These are phyloP conservation scores for Cerrena zonata DNA, from an alignment of 1,284 basidiomycete genomes.

Conservation along the genomic window DNA sequence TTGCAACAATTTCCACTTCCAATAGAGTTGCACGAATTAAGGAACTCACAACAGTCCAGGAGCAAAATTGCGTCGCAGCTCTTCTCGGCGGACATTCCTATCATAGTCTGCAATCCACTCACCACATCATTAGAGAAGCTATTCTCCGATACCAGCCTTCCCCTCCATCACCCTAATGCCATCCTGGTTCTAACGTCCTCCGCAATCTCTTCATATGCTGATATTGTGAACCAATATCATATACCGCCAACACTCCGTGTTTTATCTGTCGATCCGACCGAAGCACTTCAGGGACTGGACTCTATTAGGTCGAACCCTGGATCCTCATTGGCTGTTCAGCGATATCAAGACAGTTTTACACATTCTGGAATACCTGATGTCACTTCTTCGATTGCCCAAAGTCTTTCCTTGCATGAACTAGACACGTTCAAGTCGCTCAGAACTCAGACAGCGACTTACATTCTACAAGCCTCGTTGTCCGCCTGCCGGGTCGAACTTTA, in stretches of 20 bases:
- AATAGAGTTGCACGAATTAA: constrained; percentile 41
- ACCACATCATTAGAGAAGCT: constrained; percentile 40
- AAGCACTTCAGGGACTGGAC: constrained; percentile 48
- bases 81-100: constrained; percentile 49
- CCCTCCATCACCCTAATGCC: constrained; percentile 44
- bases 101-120: constrained; percentile 56
- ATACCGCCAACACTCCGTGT: constrained; percentile 21
- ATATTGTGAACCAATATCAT: constrained; percentile 15
- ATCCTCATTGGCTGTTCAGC: constrained; percentile 47
- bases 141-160: constrained; percentile 24
- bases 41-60: constrained; percentile 16
- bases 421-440: constrained; percentile 20
- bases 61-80: constrained; percentile 25
- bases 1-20: constrained; percentile 46
- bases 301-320: constrained; percentile 40
- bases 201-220: constrained; percentile 15
- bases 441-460: constrained; percentile 27
- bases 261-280: constrained; percentile 49
- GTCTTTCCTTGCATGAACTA: constrained; percentile 6
- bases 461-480: constrained; percentile 31
- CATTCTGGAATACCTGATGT: constrained; percentile 45
- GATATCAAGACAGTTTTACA: constrained; percentile 57
- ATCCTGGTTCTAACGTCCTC: constrained; percentile 44
- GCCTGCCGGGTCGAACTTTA: constrained; percentile 28
- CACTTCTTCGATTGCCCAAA: constrained; percentile 19